phyloP scores from a whole-genome alignment of 805 yeast genomes.

The Sungouiella blattae region DNA sequence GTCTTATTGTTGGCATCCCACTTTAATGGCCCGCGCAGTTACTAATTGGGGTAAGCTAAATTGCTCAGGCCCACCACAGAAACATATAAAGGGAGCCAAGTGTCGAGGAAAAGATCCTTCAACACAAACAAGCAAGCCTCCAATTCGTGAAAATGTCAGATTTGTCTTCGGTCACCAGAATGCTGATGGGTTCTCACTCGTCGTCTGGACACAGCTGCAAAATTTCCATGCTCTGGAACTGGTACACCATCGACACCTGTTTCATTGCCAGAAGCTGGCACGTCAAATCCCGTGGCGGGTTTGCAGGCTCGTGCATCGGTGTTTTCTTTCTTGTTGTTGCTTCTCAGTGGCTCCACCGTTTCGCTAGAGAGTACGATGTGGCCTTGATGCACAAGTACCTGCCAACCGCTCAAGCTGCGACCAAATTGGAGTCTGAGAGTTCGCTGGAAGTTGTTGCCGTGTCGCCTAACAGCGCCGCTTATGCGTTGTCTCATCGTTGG shows the following conservation, averaged over 20 bases:
- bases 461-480: neutral
- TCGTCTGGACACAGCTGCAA: constrained; percentile 20
- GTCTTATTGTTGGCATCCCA: no score
- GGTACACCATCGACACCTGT: constrained; percentile 66
- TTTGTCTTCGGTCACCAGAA: no score
- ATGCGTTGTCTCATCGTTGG: constrained; percentile 34
- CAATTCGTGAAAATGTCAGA: no score
- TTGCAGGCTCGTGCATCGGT: constrained; percentile 77
- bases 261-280: constrained; percentile 66
- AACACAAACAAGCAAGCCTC: no score
- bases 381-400: constrained; percentile 26
- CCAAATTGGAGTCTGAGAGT: neutral
- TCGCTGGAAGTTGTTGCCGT: neutral
- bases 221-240: constrained; percentile 65
- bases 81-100: no score
- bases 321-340: constrained; percentile 55
- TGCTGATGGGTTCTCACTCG: constrained; percentile 9
- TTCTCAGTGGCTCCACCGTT: constrained; percentile 55
- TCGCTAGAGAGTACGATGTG: constrained; percentile 49
- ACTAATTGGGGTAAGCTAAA: no score
- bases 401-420: neutral
- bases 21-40: no score
- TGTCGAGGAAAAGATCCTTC: no score
- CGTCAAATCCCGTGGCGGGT: constrained; percentile 51
- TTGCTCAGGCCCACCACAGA: no score